Evolutionary conservation across 495 filamentous ascomycete genomes (phyloP).

Genomic region (Beverwykella pulmonaria): DNA sequence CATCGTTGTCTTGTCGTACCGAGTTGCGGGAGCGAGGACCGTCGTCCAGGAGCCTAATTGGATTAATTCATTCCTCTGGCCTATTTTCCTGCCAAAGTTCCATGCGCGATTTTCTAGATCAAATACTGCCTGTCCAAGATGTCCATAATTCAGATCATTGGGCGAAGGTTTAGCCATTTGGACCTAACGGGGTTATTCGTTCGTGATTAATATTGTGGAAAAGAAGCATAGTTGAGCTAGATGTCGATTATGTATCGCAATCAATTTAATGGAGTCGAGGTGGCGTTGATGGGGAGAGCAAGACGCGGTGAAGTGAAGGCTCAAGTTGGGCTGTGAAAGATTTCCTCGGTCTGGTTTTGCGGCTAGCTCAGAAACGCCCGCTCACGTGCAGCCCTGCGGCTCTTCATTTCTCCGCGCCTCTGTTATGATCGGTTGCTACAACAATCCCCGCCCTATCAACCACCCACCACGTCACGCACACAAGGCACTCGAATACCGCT

Average conservation of each 20-base stretch:
- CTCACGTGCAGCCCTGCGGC: constrained; percentile 19
- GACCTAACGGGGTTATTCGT: constrained; percentile 40
- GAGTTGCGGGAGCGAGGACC: background rate
- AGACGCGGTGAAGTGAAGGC: background rate
- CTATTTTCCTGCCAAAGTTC: constrained; percentile 53
- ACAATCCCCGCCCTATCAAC: constrained; percentile 10
- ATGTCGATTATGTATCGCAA: background rate
- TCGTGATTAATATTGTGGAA: background rate
- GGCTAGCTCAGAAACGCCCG: constrained; percentile 17
- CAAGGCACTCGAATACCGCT: too few species aligned
- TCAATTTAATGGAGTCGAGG: background rate
- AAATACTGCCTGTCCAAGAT: constrained; percentile 63
- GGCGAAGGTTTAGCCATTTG: constrained; percentile 63
- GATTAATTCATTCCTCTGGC: constrained; percentile 18
- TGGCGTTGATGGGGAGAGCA: background rate
- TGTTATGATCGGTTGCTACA: constrained; percentile 15
- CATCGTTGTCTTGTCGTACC: background rate
- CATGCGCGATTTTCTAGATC: constrained; percentile 56
- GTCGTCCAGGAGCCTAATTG: constrained; percentile 21
- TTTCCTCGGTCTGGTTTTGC: background rate
- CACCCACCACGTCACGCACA: constrained; percentile 30
- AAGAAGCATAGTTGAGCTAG: constrained; percentile 26
- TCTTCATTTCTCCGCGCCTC: background rate
- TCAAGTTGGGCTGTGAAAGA: background rate
- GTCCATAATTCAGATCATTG: constrained; percentile 66